These are phyloP conservation scores for Pseudocercospora macadamiae DNA, from an alignment of 2,329 filamentous ascomycete genomes.

Conservation along the genomic window DNA sequence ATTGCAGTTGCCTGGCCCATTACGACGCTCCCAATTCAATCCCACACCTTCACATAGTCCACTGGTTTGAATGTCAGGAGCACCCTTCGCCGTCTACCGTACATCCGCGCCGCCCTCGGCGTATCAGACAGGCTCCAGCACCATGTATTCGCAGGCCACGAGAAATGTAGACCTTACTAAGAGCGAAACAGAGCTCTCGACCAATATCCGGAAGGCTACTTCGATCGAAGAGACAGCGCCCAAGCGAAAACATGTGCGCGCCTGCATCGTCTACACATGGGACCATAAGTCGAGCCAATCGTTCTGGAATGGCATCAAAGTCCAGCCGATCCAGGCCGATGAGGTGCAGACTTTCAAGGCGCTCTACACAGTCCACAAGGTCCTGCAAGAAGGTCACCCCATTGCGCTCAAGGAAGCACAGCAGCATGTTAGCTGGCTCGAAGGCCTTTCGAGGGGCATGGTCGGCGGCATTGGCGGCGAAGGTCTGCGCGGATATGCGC, in stretches of 20 bases:
- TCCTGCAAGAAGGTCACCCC: constrained; percentile 94
- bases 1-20: constrained; percentile 22
- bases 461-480: constrained; percentile 77
- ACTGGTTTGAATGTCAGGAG: constrained; percentile 12
- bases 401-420: constrained; percentile 85
- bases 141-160: constrained; percentile 46
- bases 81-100: constrained; percentile 25
- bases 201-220: constrained; percentile 70
- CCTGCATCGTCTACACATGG: constrained; percentile 98
- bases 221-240: constrained; percentile 64
- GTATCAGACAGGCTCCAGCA: constrained; percentile 10
- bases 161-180: constrained; percentile 66
- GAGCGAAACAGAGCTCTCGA: constrained; percentile 67
- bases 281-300: constrained; percentile 94
- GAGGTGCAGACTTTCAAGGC: constrained; percentile 99
- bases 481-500: constrained; percentile 68
- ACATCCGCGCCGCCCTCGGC: constrained; percentile 13
- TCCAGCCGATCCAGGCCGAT: constrained; percentile 98
- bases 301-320: constrained; percentile 99
- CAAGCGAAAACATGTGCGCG: constrained; percentile 93
- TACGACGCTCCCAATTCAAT: constrained; percentile 11
- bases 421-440: constrained; percentile 85
- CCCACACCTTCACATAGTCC: no score
- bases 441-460: constrained; percentile 84
- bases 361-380: constrained; percentile 95